These are phyloP conservation scores for Apiospora arundinis DNA, from an alignment of 2,329 filamentous ascomycete genomes.

Conservation along the genomic window DNA sequence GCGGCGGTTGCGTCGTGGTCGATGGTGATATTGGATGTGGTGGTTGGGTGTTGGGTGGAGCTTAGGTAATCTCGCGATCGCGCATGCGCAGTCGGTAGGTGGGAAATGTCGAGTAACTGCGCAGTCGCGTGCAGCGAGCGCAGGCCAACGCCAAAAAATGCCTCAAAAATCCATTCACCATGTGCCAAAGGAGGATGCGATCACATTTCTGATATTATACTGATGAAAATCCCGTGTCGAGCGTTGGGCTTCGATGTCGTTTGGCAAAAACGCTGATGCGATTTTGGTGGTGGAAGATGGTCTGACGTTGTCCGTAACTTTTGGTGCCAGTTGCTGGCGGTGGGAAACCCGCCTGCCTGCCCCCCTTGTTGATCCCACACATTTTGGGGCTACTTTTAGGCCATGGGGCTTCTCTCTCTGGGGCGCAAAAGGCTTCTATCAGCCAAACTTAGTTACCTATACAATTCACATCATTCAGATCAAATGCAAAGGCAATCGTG, in stretches of 20 bases:
- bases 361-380: background rate
- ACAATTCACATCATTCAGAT: background rate
- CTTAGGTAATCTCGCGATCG: constrained; percentile 29
- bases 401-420: background rate
- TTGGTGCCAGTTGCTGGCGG: constrained; percentile 14
- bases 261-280: constrained; percentile 33
- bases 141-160: constrained; percentile 50
- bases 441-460: background rate
- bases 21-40: constrained; percentile 11
- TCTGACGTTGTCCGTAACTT: constrained; percentile 15
- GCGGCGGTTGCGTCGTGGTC: constrained; percentile 15
- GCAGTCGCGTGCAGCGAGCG: constrained; percentile 54
- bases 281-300: constrained; percentile 28
- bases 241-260: constrained; percentile 48
- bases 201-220: constrained; percentile 45
- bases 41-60: constrained; percentile 11
- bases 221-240: constrained; percentile 53
- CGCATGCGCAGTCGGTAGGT: constrained; percentile 20
- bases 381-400: background rate
- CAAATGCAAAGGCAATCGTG: background rate
- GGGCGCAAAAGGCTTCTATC: background rate
- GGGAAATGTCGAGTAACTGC: constrained; percentile 15
- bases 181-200: constrained; percentile 47
- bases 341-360: constrained; percentile 8
- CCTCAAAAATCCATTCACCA: constrained; percentile 53